These are phyloP conservation scores for Cercophora scortea DNA, from an alignment of 495 filamentous ascomycete species.

Conservation along the genomic window DNA sequence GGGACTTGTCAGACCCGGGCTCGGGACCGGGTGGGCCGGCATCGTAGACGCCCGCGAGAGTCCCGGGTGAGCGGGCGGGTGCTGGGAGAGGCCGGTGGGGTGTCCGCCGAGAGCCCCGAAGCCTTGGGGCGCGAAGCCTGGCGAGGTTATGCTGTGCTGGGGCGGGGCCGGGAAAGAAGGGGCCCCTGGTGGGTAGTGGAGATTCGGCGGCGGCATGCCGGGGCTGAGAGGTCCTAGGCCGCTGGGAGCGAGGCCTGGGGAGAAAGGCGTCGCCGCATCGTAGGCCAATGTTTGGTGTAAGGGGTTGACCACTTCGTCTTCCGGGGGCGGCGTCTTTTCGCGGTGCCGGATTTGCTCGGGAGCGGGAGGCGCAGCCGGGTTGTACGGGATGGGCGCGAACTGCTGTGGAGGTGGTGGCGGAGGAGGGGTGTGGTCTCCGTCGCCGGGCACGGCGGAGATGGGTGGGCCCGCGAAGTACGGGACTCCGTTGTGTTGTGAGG, in stretches of 20 bases:
- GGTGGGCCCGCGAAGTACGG: conserved; percentile 34
- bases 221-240: conserved; percentile 26
- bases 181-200: conserved; percentile 27
- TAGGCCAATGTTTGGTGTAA: conserved; percentile 59
- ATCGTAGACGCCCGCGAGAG: conserved; percentile 34
- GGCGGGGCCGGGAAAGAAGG: conserved; percentile 30
- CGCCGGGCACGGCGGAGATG: conserved; percentile 21
- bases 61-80: conserved; percentile 24
- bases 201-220: conserved; percentile 24
- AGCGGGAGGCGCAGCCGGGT: conserved; percentile 79
- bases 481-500: conserved; percentile 31
- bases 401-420: conserved; percentile 33
- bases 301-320: conserved; percentile 63
- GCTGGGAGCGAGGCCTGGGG: conserved; percentile 33
- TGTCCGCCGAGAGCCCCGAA: conserved; percentile 31
- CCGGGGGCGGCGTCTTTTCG: conserved; percentile 82
- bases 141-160: conserved; percentile 29
- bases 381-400: conserved; percentile 76
- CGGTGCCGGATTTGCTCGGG: conserved; percentile 76
- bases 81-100: conserved; percentile 24
- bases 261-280: conserved; percentile 49
- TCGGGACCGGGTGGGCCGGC: conserved; percentile 22
- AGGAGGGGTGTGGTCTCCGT: conserved; percentile 10
- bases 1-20: conserved; percentile 23
- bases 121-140: conserved; percentile 31